These are phyloP conservation scores for Collybia sordida DNA, from an alignment of 768 basidiomycete species.

Conservation along the genomic window DNA sequence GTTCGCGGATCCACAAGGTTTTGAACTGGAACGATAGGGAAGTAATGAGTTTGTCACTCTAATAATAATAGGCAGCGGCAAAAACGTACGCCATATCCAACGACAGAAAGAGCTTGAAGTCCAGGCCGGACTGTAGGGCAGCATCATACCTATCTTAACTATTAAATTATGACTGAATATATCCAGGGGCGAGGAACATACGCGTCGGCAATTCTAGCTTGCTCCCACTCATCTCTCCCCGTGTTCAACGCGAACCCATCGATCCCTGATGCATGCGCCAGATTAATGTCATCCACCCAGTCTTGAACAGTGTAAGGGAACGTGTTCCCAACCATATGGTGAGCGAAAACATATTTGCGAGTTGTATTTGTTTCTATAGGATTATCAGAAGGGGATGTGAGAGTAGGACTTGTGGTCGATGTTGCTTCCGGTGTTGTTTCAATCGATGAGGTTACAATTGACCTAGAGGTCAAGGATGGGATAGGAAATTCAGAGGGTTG, in stretches of 20 bases:
- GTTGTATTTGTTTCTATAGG: slow-evolving; percentile 13
- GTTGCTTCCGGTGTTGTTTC: background rate
- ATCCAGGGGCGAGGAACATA: slow-evolving; percentile 29
- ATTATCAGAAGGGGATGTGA: slow-evolving; percentile 8
- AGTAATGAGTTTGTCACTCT: background rate
- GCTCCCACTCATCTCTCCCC: slow-evolving; percentile 64
- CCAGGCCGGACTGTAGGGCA: slow-evolving; percentile 47
- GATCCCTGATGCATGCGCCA: slow-evolving; percentile 58
- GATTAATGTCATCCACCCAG: slow-evolving; percentile 50
- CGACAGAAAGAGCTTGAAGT: slow-evolving; percentile 75
- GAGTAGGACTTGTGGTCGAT: background rate
- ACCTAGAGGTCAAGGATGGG: background rate
- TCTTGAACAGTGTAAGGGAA: slow-evolving; percentile 55
- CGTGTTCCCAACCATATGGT: slow-evolving; percentile 68
- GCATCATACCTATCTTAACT: slow-evolving; percentile 47
- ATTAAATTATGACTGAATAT: background rate
- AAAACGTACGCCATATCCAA: slow-evolving; percentile 72
- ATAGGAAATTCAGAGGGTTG: background rate
- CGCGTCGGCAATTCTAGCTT: slow-evolving; percentile 60
- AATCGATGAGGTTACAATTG: too few relatives aligned
- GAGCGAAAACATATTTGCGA: slow-evolving; percentile 53
- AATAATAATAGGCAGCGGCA: background rate
- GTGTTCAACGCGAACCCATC: slow-evolving; percentile 75
- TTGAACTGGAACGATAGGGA: slow-evolving; percentile 38
- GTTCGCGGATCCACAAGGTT: slow-evolving; percentile 48